These are phyloP conservation scores for Phylloporus sp. DNA, from an alignment of 768 basidiomycete species.

Conservation along the genomic window DNA sequence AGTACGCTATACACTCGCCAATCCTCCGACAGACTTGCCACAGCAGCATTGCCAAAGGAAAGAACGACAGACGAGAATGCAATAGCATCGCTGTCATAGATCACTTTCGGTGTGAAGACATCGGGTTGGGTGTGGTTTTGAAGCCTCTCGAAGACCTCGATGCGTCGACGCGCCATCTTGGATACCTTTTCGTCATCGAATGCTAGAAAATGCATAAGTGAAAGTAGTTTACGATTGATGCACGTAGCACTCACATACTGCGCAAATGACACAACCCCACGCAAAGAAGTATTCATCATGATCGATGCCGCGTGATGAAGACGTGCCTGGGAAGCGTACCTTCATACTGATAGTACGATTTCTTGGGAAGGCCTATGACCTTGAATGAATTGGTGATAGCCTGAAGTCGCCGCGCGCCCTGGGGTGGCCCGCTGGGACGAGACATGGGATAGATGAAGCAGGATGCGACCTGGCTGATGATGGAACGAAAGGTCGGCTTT, in stretches of 20 bases:
- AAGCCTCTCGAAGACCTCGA: constrained; percentile 31
- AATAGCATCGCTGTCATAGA: constrained; percentile 45
- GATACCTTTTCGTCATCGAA: constrained; percentile 13
- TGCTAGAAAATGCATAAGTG: constrained; percentile 13
- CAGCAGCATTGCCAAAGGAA: constrained; percentile 28
- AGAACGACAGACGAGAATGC: constrained; percentile 35
- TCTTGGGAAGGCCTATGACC: constrained; percentile 25
- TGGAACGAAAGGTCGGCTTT: background rate
- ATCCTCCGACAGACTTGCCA: constrained; percentile 20
- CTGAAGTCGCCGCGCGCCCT: constrained; percentile 14
- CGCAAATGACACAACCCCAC: background rate
- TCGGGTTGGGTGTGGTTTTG: constrained; percentile 34
- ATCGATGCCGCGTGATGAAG: constrained; percentile 1
- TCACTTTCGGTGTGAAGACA: constrained; percentile 37
- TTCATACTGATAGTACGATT: constrained; percentile 29
- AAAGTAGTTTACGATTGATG: background rate
- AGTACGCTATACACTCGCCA: background rate
- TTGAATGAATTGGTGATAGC: constrained; percentile 34
- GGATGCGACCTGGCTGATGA: background rate
- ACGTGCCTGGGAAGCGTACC: constrained; percentile 19
- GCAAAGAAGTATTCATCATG: constrained; percentile 6
- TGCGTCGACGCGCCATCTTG: constrained; percentile 17
- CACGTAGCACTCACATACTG: constrained; percentile 25
- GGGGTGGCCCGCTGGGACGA: constrained; percentile 15
- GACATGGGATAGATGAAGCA: constrained; percentile 18